These are phyloP conservation scores for Kuraishia floccosa DNA, from an alignment of 805 yeast genomes.

Conservation along the genomic window DNA sequence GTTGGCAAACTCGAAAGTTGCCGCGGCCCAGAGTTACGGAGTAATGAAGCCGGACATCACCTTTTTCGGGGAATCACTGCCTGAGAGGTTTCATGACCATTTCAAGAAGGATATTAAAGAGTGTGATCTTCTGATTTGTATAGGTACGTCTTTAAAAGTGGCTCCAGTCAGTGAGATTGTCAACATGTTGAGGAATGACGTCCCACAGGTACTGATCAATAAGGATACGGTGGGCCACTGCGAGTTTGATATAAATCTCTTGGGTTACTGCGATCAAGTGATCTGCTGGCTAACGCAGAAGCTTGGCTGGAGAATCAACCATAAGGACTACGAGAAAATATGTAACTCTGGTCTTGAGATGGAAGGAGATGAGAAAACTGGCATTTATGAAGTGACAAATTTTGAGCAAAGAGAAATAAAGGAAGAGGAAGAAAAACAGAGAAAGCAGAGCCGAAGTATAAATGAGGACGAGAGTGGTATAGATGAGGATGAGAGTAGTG, in stretches of 20 bases:
- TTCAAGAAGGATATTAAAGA: conserved; percentile 46
- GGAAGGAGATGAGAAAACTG: conserved; percentile 16
- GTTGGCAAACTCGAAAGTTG: not conserved
- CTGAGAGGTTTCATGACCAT: conserved; percentile 50
- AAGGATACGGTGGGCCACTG: conserved; percentile 65
- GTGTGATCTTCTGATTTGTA: conserved; percentile 74
- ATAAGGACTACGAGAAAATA: conserved; percentile 31
- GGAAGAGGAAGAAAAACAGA: conserved; percentile 4
- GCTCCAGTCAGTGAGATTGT: conserved; percentile 88
- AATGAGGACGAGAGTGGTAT: not conserved
- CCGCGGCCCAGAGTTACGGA: conserved; percentile 45
- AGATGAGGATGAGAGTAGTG: not conserved
- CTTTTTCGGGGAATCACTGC: conserved; percentile 80
- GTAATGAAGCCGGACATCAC: conserved; percentile 91
- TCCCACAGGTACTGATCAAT: conserved; percentile 76
- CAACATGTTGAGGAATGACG: conserved; percentile 55
- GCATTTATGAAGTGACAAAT: conserved; percentile 23
- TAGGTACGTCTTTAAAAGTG: conserved; percentile 87
- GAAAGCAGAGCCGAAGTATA: not conserved
- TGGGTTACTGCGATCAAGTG: conserved; percentile 80
- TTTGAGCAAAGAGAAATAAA: conserved; percentile 11
- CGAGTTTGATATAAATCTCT: conserved; percentile 65
- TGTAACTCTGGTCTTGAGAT: conserved; percentile 18
- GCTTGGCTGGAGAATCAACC: conserved; percentile 51
- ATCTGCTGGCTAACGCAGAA: conserved; percentile 51